These are phyloP conservation scores for Cucumis melo DNA, from an alignment of 306 rosid genomes.

Conservation along the genomic window DNA sequence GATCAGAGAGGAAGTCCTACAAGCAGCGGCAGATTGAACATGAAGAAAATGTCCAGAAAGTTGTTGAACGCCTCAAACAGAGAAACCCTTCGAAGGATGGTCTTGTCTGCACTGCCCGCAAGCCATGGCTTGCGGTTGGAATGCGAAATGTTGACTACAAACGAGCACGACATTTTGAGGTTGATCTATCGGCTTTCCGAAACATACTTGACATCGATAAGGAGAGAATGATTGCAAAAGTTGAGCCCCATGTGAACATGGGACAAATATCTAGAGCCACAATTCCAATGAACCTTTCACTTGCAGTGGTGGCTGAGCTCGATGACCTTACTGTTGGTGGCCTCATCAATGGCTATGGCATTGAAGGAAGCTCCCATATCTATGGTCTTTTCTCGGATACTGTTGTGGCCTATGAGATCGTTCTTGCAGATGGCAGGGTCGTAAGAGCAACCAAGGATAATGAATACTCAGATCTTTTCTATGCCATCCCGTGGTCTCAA, in stretches of 20 bases:
- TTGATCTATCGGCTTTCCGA: constrained; percentile 74
- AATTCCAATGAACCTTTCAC: constrained; percentile 77
- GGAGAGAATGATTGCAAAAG: constrained; percentile 71
- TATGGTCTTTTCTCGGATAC: constrained; percentile 88
- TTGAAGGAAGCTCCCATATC: constrained; percentile 94
- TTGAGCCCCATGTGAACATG: constrained; percentile 96
- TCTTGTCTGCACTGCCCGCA: constrained; percentile 94
- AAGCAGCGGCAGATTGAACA: constrained; percentile 80
- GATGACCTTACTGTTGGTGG: constrained; percentile 99
- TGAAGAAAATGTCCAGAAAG: constrained; percentile 75
- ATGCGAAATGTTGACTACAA: constrained; percentile 97
- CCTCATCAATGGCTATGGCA: constrained; percentile 92
- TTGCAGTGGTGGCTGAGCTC: constrained; percentile 92
- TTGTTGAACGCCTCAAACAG: constrained; percentile 74
- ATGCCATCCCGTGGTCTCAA: constrained; percentile 92
- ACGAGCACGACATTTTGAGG: constrained; percentile 94
- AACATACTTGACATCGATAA: constrained; percentile 61
- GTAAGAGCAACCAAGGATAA: constrained; percentile 89
- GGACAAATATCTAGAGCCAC: constrained; percentile 84
- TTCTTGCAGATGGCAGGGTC: constrained; percentile 85
- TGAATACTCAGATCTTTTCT: constrained; percentile 74
- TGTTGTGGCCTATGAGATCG: constrained; percentile 76
- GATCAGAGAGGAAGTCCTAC: constrained; percentile 82
- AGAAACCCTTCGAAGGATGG: constrained; percentile 80
- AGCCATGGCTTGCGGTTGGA: constrained; percentile 96